A percentile compares a stretch with the other conserved stretches of the same genome.
Evolutionary conservation across 495 filamentous ascomycete genomes (phyloP).

Genomic region (Hypoxylon subgilvum): DNA sequence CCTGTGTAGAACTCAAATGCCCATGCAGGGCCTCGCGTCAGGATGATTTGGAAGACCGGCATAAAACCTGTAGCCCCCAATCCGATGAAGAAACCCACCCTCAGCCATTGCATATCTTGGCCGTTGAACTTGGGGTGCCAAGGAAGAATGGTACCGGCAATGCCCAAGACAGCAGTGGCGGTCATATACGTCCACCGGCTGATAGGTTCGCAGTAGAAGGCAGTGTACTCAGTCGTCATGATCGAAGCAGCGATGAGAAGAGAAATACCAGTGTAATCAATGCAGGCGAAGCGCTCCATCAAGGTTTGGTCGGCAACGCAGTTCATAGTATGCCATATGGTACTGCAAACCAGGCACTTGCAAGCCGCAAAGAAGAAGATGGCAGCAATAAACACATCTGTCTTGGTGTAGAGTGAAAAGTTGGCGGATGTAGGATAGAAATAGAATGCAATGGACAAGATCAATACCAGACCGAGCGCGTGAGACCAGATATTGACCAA

Average conservation of each 20-base stretch:
- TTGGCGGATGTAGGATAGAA: constrained; percentile 89
- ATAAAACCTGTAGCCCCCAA: constrained; percentile 90
- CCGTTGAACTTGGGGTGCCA: constrained; percentile 98
- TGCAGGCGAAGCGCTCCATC: constrained; percentile 95
- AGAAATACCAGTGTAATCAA: constrained; percentile 98
- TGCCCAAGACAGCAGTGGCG: constrained; percentile 78
- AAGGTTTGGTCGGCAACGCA: constrained; percentile 86
- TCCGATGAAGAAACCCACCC: constrained; percentile 89
- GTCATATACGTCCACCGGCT: constrained; percentile 87
- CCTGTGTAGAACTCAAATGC: constrained; percentile 77
- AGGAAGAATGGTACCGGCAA: constrained; percentile 88
- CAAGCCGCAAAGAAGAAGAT: constrained; percentile 96
- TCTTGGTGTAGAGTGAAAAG: constrained; percentile 82
- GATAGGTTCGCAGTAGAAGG: constrained; percentile 94
- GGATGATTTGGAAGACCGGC: constrained; percentile 80
- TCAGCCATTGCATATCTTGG: constrained; percentile 85
- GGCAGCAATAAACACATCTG: constrained; percentile 86
- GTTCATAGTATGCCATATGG: constrained; percentile 98
- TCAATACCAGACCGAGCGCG: constrained; percentile 80
- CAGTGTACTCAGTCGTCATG: constrained; percentile 97
- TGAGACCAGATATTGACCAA: constrained; percentile 98
- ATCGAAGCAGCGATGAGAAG: constrained; percentile 95
- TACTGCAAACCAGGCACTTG: constrained; percentile 94
- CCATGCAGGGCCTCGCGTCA: constrained; percentile 75
- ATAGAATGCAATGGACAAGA: constrained; percentile 91